Conservation (phyloP, 768 basidiomycete genomes). For the Pleurotus ostreatus region DNA sequence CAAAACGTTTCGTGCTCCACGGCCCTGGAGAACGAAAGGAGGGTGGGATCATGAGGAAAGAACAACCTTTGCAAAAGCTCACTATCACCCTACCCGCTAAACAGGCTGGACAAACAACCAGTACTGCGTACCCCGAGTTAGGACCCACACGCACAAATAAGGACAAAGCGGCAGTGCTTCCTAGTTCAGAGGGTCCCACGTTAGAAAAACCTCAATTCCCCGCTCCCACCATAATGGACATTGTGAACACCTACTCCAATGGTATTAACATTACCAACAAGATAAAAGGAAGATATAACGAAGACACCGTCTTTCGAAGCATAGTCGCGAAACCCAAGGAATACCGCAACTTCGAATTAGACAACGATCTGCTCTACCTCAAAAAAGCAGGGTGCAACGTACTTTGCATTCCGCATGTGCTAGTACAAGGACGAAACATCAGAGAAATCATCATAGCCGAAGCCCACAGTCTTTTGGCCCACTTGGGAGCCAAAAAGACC, state of each 20-base stretch:
- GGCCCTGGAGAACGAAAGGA: constrained; percentile 16
- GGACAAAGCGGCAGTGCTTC: too few species aligned
- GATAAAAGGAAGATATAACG: constrained; percentile 13
- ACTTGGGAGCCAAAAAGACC: constrained; percentile 33
- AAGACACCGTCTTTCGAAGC: constrained; percentile 24
- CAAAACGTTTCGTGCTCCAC: constrained; percentile 12
- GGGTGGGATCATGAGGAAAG: constrained; percentile 8
- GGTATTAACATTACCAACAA: constrained; percentile 3
- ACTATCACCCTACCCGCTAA: neutral
- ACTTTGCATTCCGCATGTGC: constrained; percentile 20
- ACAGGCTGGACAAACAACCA: neutral
- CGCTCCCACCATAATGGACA: neutral
- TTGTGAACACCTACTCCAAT: neutral
- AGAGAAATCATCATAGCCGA: constrained; percentile 32
- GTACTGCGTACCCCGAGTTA: too few species aligned
- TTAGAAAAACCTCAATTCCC: too few species aligned
- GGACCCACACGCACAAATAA: too few species aligned
- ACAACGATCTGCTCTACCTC: constrained; percentile 18
- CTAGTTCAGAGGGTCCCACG: too few species aligned
- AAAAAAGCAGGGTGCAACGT: constrained; percentile 1
- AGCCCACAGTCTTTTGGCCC: constrained; percentile 36
- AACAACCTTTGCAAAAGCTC: too few species aligned
- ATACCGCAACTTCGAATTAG: constrained; percentile 21
- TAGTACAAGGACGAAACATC: constrained; percentile 11
- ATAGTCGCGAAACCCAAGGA: constrained; percentile 19